Evolutionary conservation across 2,329 filamentous ascomycete genomes (phyloP).

Genomic region (Lachnellula occidentalis): DNA sequence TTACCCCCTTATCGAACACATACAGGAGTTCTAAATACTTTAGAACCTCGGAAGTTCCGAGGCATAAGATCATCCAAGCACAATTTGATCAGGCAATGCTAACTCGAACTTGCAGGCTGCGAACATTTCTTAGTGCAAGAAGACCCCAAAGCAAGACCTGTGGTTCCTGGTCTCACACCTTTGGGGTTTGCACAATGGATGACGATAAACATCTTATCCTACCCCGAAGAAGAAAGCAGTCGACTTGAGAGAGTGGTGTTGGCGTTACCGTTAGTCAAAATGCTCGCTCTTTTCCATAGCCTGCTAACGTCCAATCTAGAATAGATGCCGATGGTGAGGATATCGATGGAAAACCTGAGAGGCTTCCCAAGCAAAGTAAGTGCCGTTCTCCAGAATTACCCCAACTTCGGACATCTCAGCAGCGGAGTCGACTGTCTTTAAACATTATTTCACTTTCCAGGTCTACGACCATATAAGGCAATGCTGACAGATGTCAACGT

Average conservation of each 20-base stretch:
- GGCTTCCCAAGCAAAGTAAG: conserved; percentile 64
- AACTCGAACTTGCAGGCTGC: conserved; percentile 52
- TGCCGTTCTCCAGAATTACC: no score
- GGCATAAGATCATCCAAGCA: conserved; percentile 22
- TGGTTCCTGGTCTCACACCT: conserved; percentile 60
- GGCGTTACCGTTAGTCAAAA: conserved; percentile 48
- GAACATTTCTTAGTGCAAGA: conserved; percentile 62
- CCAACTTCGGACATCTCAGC: no score
- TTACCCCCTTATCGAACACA: no score
- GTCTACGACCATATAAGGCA: no score
- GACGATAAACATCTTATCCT: conserved; percentile 65
- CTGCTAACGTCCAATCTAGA: no score
- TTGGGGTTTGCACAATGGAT: conserved; percentile 68
- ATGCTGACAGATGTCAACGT: no score
- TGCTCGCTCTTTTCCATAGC: no score
- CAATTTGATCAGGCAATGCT: conserved; percentile 28
- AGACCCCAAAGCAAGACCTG: conserved; percentile 45
- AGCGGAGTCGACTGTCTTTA: no score
- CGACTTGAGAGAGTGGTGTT: conserved; percentile 64
- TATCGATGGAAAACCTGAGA: conserved; percentile 59
- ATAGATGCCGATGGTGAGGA: conserved; percentile 53
- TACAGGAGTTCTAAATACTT: neutral
- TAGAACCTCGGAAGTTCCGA: conserved; percentile 11
- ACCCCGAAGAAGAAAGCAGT: conserved; percentile 69
- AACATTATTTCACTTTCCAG: no score